A percentile compares a stretch with the other conserved stretches of the same genome.
These are phyloP conservation scores for Dryas drummondii DNA, from an alignment of 306 rosid genomes.

Conservation along the genomic window DNA sequence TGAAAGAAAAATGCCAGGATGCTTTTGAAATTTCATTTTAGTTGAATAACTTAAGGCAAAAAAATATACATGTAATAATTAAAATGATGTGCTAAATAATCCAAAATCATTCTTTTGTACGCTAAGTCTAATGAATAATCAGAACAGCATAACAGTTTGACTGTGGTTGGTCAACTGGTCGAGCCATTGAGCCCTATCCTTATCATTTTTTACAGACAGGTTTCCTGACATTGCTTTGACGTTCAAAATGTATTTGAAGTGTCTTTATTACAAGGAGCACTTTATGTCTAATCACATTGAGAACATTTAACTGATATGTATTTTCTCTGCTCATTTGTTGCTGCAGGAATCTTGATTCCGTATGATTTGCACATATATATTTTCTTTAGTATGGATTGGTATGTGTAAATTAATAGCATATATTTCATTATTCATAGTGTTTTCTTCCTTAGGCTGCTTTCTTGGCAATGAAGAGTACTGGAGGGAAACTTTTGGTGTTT, in stretches of 20 bases:
- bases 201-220: too few relatives aligned
- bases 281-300: not conserved
- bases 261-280: not conserved
- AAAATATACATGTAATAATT: not conserved
- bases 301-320: not conserved
- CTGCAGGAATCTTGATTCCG: not conserved
- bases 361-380: not conserved
- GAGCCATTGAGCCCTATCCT: not conserved
- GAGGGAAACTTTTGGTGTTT: slow-evolving; percentile 92
- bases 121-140: not conserved
- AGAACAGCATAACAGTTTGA: not conserved
- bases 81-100: not conserved
- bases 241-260: not conserved
- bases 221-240: not conserved
- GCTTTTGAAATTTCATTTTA: not conserved
- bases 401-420: not conserved
- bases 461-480: slow-evolving; percentile 87
- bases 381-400: not conserved
- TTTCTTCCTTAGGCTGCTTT: slow-evolving; percentile 71
- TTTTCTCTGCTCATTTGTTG: not conserved
- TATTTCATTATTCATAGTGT: slow-evolving; percentile 8
- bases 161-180: not conserved
- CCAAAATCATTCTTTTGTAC: not conserved
- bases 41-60: not conserved
- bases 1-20: not conserved